These are phyloP conservation scores for Exserohilum turcica DNA, from an alignment of 2,329 filamentous ascomycete species.

Conservation along the genomic window DNA sequence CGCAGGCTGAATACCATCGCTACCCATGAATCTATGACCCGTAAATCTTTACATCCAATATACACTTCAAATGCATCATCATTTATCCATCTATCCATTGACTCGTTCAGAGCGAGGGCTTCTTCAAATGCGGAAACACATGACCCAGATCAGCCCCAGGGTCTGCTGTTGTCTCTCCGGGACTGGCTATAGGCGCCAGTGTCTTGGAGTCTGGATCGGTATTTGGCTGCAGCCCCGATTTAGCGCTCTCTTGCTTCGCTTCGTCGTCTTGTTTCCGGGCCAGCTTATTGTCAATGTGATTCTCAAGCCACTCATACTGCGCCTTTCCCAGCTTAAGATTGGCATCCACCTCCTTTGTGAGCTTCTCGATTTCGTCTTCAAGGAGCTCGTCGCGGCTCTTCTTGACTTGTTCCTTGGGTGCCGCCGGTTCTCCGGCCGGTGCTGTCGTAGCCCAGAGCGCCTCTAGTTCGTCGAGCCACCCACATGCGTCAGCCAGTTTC, in stretches of 20 bases:
- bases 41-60: slow-evolving; percentile 2
- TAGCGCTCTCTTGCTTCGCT: neutral
- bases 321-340: slow-evolving; percentile 49
- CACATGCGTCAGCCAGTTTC: slow-evolving; percentile 76
- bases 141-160: slow-evolving; percentile 28
- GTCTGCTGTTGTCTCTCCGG: slow-evolving; percentile 2
- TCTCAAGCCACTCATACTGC: slow-evolving; percentile 43
- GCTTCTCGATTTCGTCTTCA: slow-evolving; percentile 62
- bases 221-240: slow-evolving; percentile 7
- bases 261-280: slow-evolving; percentile 22
- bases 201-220: slow-evolving; percentile 10
- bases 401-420: slow-evolving; percentile 40
- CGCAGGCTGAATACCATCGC: neutral
- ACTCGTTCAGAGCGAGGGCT: slow-evolving; percentile 53
- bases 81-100: neutral
- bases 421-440: slow-evolving; percentile 37
- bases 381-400: slow-evolving; percentile 61
- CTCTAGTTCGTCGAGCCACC: slow-evolving; percentile 86
- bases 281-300: slow-evolving; percentile 39
- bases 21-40: slow-evolving; percentile 1
- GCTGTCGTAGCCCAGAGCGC: slow-evolving; percentile 71
- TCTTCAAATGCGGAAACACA: slow-evolving; percentile 40
- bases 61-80: neutral
- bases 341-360: slow-evolving; percentile 63
- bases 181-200: slow-evolving; percentile 14